Conservation (phyloP, 768 basidiomycete species). For the Leccinum barrowsii region DNA sequence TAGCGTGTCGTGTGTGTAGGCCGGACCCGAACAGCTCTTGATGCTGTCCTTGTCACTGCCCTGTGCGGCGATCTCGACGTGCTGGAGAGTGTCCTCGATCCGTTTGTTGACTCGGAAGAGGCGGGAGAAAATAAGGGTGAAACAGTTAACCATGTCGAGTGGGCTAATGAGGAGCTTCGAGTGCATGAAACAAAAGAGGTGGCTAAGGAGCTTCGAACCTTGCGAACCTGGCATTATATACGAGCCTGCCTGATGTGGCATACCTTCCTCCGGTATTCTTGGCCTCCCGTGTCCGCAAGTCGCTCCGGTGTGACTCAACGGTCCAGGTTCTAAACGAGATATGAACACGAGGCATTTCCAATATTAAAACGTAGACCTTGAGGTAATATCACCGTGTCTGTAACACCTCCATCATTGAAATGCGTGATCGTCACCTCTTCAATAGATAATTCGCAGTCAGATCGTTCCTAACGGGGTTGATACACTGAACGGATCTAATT, state of each 20-base stretch:
- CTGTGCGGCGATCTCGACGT: slow-evolving; percentile 21
- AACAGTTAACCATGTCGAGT: slow-evolving; percentile 27
- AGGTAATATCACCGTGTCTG: slow-evolving; percentile 33
- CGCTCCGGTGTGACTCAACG: slow-evolving; percentile 19
- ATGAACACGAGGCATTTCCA: slow-evolving; percentile 28
- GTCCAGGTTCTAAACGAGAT: slow-evolving; percentile 14
- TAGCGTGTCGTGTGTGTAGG: slow-evolving; percentile 25
- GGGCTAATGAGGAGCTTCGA: slow-evolving; percentile 20
- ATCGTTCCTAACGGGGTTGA: slow-evolving; percentile 27
- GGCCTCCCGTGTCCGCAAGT: slow-evolving; percentile 10
- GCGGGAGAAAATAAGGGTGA: slow-evolving; percentile 20
- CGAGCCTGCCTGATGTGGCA: slow-evolving; percentile 14
- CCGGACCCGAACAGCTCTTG: slow-evolving; percentile 35
- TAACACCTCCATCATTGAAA: slow-evolving; percentile 26
- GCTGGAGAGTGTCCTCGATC: slow-evolving; percentile 16
- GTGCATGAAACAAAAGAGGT: slow-evolving; percentile 20
- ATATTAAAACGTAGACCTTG: slow-evolving; percentile 26
- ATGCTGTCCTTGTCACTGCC: slow-evolving; percentile 23
- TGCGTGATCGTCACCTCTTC: slow-evolving; percentile 31
- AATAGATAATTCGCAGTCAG: slow-evolving; percentile 21
- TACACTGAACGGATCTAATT: slow-evolving; percentile 14
- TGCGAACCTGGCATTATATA: slow-evolving; percentile 22
- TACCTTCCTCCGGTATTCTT: slow-evolving; percentile 16
- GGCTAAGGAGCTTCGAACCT: slow-evolving; percentile 9
- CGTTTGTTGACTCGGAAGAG: slow-evolving; percentile 17